These are phyloP conservation scores for Coemansia sp. DNA, from an alignment of 371 early-diverging fungal species.

Conservation along the genomic window DNA sequence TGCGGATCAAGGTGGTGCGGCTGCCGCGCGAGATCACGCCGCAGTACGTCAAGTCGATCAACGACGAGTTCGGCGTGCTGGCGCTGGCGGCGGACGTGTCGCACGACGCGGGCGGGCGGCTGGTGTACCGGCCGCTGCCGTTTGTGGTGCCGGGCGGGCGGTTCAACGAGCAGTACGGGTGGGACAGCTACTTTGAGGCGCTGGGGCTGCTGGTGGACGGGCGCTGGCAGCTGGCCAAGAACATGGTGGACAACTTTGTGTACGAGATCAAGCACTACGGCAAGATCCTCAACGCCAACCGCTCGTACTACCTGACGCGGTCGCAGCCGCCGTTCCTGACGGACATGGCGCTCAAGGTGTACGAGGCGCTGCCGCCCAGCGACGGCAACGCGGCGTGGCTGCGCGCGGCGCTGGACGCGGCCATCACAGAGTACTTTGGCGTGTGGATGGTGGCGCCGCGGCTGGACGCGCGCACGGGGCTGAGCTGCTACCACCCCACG, in stretches of 20 bases:
- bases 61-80: constrained; percentile 86
- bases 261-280: constrained; percentile 97
- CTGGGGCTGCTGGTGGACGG: constrained; percentile 86
- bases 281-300: constrained; percentile 97
- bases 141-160: constrained; percentile 98
- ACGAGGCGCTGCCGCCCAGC: constrained; percentile 55
- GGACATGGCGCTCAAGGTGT: constrained; percentile 91
- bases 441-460: constrained; percentile 90
- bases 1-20: constrained; percentile 76
- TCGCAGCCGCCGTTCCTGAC: constrained; percentile 98
- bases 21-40: constrained; percentile 88
- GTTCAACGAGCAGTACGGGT: constrained; percentile 99
- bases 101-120: constrained; percentile 56
- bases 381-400: constrained; percentile 75
- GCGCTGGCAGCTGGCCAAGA: constrained; percentile 76
- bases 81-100: constrained; percentile 74
- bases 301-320: constrained; percentile 92
- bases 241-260: constrained; percentile 96
- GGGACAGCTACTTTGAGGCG: constrained; percentile 96
- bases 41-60: constrained; percentile 87
- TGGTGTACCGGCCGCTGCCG: constrained; percentile 72
- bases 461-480: constrained; percentile 71
- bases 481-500: constrained; percentile 83
- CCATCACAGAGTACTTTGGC: constrained; percentile 88
- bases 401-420: constrained; percentile 67